Conservation (phyloP, 495 filamentous ascomycete genomes). For the Polyplosphaeria fusca region DNA sequence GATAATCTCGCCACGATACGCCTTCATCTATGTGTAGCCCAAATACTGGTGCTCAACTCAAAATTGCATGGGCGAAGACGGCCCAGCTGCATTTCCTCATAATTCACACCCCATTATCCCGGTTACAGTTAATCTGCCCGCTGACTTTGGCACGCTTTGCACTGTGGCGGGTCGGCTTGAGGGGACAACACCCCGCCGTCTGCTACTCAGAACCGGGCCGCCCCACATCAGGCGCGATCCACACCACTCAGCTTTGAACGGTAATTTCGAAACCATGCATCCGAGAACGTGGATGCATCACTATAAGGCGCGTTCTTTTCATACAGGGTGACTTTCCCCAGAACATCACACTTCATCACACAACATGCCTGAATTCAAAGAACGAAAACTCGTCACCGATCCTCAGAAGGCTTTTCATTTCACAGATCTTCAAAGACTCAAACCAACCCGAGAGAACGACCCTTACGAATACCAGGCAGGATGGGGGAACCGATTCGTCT, state of each 20-base stretch:
- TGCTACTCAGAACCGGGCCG: conserved; percentile 12
- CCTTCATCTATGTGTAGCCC: no score
- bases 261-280: conserved; percentile 19
- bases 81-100: no score
- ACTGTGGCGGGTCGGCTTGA: conserved; percentile 10
- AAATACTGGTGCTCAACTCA: no score
- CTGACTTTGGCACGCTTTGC: conserved; percentile 8
- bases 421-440: conserved; percentile 45
- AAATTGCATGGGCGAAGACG: no score
- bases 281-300: conserved; percentile 25
- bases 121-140: conserved; percentile 6
- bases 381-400: conserved; percentile 39
- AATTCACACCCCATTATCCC: conserved; percentile 14
- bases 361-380: conserved; percentile 32
- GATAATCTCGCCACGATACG: no score
- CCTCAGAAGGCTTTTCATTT: conserved; percentile 47
- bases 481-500: conserved; percentile 45
- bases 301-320: conserved; percentile 27
- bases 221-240: conserved; percentile 32
- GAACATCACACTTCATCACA: neutral
- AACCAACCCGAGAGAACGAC: conserved; percentile 47
- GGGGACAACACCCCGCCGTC: conserved; percentile 25
- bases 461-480: conserved; percentile 46
- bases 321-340: conserved; percentile 10
- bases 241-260: conserved; percentile 31